phyloP scores from a whole-genome alignment of 192 early-diverging fungal genomes.

The Lunasporangiospora selenospora region DNA sequence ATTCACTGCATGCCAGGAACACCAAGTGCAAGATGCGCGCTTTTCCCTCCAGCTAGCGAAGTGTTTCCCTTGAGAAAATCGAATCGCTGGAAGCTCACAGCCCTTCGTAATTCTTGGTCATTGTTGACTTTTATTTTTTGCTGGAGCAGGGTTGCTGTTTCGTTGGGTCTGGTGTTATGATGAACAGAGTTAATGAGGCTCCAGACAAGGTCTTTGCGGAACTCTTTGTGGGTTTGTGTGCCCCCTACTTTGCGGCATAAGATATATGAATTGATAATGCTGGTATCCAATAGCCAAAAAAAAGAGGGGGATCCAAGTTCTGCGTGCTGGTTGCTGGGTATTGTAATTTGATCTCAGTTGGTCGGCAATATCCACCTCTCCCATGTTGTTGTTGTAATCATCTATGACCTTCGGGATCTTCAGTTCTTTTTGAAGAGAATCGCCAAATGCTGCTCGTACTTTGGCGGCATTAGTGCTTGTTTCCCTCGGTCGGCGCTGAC shows the following conservation, averaged over 20 bases:
- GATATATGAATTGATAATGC: conserved; percentile 15
- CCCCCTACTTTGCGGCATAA: conserved; percentile 6
- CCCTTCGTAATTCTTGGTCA: not conserved
- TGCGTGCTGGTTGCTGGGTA: conserved; percentile 15
- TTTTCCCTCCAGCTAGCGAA: not conserved
- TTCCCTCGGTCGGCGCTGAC: conserved; percentile 1
- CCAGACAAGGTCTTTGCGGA: conserved; percentile 8
- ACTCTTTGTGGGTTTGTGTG: conserved; percentile 1
- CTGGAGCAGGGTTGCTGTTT: not conserved
- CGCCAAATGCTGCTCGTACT: conserved; percentile 20
- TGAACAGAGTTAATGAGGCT: conserved; percentile 4
- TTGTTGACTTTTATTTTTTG: not conserved
- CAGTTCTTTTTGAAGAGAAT: conserved; percentile 4
- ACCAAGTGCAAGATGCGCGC: not conserved
- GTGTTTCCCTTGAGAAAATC: not conserved
- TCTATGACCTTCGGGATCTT: conserved; percentile 22
- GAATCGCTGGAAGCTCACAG: not conserved
- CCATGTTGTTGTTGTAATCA: conserved; percentile 33
- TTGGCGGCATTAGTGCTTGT: conserved; percentile 23
- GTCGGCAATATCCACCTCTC: conserved; percentile 33
- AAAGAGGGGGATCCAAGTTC: conserved; percentile 36
- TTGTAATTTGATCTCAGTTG: conserved; percentile 20
- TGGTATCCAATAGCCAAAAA: conserved; percentile 29
- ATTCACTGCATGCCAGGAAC: not conserved
- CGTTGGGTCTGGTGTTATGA: not conserved